These are phyloP conservation scores for Mycena haematopus DNA, from an alignment of 768 basidiomycete genomes.

Conservation along the genomic window DNA sequence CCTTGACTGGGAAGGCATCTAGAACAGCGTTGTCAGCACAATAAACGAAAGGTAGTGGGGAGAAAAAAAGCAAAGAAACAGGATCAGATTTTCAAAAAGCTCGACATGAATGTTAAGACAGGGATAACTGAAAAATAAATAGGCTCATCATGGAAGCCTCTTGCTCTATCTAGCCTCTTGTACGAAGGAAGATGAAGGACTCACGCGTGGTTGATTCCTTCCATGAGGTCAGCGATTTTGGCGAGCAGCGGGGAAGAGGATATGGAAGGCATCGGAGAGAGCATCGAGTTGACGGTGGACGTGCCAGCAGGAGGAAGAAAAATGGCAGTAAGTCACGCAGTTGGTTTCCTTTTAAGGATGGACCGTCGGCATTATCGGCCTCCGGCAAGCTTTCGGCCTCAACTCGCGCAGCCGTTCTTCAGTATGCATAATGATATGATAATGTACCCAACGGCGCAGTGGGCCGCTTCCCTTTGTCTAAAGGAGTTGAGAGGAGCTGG, in stretches of 20 bases:
- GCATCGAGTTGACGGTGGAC: too few relatives aligned
- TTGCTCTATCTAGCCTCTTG: not conserved
- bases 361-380: not conserved
- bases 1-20: not conserved
- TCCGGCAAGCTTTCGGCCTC: not conserved
- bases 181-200: not conserved
- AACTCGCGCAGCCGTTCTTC: too few relatives aligned
- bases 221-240: too few relatives aligned
- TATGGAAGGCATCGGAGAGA: too few relatives aligned
- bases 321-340: not conserved
- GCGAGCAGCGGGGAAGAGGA: too few relatives aligned
- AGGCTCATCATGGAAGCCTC: conserved; percentile 23
- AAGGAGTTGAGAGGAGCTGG: too few relatives aligned
- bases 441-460: too few relatives aligned
- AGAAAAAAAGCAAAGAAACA: not conserved
- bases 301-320: not conserved
- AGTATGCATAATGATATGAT: too few relatives aligned
- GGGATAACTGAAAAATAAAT: conserved; percentile 29
- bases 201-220: not conserved
- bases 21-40: not conserved
- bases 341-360: not conserved
- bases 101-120: conserved; percentile 30
- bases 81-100: conserved; percentile 23
- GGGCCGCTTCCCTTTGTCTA: too few relatives aligned
- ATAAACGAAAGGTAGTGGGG: not conserved